A percentile compares a stretch with the other conserved stretches of the same genome.
Evolutionary conservation across 371 early-diverging fungal genomes (phyloP).

Genomic region (Apophysomyces ossiformis): DNA sequence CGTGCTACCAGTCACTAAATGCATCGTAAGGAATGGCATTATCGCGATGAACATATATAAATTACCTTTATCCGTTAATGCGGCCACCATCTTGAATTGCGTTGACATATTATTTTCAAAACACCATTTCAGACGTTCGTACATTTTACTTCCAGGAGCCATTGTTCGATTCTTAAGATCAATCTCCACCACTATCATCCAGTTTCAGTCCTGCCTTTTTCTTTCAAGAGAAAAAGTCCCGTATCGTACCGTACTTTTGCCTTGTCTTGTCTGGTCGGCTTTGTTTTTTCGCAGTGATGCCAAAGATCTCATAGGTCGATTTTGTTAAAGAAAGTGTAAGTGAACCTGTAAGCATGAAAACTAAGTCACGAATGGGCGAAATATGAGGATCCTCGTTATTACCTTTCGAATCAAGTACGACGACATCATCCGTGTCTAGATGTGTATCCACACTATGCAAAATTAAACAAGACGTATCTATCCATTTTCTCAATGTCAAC

Average conservation of each 20-base stretch:
- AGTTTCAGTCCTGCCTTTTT: background rate
- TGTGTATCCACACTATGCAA: constrained; percentile 50
- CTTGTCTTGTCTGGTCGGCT: constrained; percentile 42
- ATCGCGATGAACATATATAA: background rate
- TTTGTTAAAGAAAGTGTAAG: constrained; percentile 59
- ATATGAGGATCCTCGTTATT: background rate
- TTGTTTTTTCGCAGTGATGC: constrained; percentile 45
- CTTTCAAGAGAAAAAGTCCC: background rate
- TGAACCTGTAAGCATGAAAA: constrained; percentile 30
- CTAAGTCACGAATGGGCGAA: background rate
- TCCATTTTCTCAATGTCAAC: background rate
- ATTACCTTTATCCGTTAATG: constrained; percentile 40
- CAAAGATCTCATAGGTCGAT: constrained; percentile 61
- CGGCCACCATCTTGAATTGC: constrained; percentile 48
- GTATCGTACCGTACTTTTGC: constrained; percentile 54
- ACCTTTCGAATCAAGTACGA: constrained; percentile 55
- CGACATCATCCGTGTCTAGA: constrained; percentile 59
- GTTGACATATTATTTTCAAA: constrained; percentile 54
- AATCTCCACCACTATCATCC: constrained; percentile 46
- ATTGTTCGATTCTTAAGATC: constrained; percentile 44
- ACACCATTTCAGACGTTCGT: constrained; percentile 60
- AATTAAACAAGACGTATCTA: constrained; percentile 27
- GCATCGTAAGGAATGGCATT: constrained; percentile 1
- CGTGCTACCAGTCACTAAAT: constrained; percentile 30
- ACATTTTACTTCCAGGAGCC: constrained; percentile 52